Base-by-base conservation (phyloP, 2,329 filamentous ascomycete species). In the Xylariaceae sp. region DNA sequence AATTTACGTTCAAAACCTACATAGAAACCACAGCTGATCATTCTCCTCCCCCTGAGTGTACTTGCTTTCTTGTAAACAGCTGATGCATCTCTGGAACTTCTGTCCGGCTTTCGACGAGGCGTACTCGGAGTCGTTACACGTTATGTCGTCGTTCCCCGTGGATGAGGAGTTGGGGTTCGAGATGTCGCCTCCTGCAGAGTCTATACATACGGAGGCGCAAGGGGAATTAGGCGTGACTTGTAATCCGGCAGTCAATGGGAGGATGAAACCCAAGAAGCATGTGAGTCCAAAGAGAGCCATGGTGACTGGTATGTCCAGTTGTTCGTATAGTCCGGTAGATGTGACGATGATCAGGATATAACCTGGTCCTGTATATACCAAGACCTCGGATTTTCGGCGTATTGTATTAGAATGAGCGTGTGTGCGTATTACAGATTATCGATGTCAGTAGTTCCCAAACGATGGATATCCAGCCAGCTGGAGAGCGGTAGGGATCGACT, bases 21-120 rank as follows among this genome's bases (percentile, higher is more conserved):
- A 75, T 30, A 77, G 49, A 44, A 76, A 77, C 73, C 73, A 76
- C 33, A 64, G 61, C 44, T 73, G 70, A 46, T 78, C 74, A 38
- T 58, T 76, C 56, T 77, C 72, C 5, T 42, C 40, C 2, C 65
- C 70, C 24, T 69, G 59, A 3, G 60, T 53, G 43, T 67, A 74
- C 8, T 61, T 63, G 56, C 73, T 77, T 18, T 65, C 65, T 50
- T 77, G 68, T 18, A 78, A 59, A 50, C 74, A 78, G 26, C 57
- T 65, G 55, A 77, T 61, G 51, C 74, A 78, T 11, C 56, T 57
- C 50, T 68, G 59, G 53, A 72, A 71, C 50, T 69, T 73, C 36
- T 60, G 59, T 1, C 73, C 73, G 3, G 53, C 35, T 0, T 59
- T 18, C 2, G 61, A 54, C 11, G 52, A 60, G 16, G 55, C 53